These are phyloP conservation scores for Hibiscus tridactylites DNA, from an alignment of 345 rosid genomes.

Conservation along the genomic window DNA sequence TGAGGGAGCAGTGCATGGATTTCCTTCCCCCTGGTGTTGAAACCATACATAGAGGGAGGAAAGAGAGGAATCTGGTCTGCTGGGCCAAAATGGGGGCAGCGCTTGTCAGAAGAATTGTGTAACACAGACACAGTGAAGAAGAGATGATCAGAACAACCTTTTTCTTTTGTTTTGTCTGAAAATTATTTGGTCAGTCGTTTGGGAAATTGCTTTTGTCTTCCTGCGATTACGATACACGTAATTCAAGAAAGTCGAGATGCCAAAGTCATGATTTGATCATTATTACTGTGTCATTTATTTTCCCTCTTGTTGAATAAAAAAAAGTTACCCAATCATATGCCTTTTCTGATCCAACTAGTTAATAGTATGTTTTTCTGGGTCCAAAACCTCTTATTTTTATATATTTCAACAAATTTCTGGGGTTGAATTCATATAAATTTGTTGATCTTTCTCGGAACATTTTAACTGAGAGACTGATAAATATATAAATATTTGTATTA, in stretches of 20 bases:
- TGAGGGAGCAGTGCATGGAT: not conserved
- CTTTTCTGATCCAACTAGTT: not conserved
- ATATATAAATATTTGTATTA: too few species aligned
- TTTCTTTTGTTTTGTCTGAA: slow-evolving; percentile 10
- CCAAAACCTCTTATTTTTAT: not conserved
- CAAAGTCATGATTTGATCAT: slow-evolving; percentile 13
- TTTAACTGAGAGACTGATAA: not conserved
- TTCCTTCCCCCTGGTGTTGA: not conserved
- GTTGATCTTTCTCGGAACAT: too few species aligned
- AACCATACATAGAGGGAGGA: not conserved
- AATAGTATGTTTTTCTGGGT: not conserved
- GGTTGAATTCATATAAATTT: not conserved
- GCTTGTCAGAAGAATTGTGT: not conserved
- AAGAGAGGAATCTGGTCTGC: not conserved
- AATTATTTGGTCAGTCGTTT: not conserved
- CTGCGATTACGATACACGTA: not conserved
- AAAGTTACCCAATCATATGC: slow-evolving; percentile 6
- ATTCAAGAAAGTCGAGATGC: slow-evolving; percentile 9
- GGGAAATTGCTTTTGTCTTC: slow-evolving; percentile 13
- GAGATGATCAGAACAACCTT: not conserved
- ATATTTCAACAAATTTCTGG: not conserved
- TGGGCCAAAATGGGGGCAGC: not conserved
- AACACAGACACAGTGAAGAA: not conserved
- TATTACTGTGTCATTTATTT: slow-evolving; percentile 1
- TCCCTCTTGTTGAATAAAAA: not conserved